Base-by-base conservation (phyloP, 345 rosid species). In the Jatropha curcas region DNA sequence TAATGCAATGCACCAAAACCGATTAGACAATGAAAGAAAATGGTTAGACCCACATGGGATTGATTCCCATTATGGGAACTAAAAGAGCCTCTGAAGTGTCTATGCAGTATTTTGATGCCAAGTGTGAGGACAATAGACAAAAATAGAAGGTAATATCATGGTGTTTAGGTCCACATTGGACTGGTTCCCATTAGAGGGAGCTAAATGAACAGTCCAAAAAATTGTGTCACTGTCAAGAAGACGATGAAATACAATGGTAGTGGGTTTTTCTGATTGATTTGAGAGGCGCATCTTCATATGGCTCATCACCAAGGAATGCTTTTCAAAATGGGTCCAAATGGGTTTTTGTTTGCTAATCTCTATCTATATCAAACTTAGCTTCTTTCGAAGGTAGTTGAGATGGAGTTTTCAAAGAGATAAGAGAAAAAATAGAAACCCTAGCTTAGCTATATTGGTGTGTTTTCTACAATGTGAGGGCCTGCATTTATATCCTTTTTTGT, bases 371-470 rank as follows among this genome's bases (percentile, higher is more conserved):
- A 12, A 39, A 39, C 11, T 43, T 17, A 14, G 65, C 45, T 68
- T 51, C 65, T 33, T 11, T 73, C 71, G 12, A 55, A 68, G 57
- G 73, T 62, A 9, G 81, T 56, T 68, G 61, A 57, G 58, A 63
- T 56, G 70, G 67, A 63, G 53, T 2, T 53, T 10, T 66, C 70
- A 48, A n/a, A 16, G 20, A 48, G 20, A 30, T 2, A 33, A 11
- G 19, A 13, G 50, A 41, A 39, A 4, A 1, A 1, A 16, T 4
- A 4, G 6, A 28, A 22, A 1, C 12, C 7, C 20, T 27, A 9
- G 0, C 11, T 16, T 17, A 14, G 19, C 7, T 17, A 48, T 48
- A 5, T 14, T 16, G 53, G n/a, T 48, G 53, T 14, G 8, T 17
- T 4, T 48, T 17, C 7, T 14, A 6, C 30, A 30, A 16, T 1